Evolutionary conservation across 768 basidiomycete genomes (phyloP).

Genomic region (Phlebiopsis gigantea): DNA sequence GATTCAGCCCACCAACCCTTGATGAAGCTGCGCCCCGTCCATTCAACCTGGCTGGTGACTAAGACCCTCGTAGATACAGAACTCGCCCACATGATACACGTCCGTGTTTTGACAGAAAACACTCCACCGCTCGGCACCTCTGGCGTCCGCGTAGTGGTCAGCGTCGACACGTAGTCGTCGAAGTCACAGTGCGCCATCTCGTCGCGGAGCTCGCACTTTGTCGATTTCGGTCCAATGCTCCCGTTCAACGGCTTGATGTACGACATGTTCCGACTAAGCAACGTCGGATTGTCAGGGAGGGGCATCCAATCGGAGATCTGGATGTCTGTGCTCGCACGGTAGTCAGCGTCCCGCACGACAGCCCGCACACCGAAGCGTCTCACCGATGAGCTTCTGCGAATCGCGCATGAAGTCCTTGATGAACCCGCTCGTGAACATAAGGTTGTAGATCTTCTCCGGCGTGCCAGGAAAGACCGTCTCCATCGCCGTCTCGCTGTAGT

Average conservation of each 20-base stretch:
- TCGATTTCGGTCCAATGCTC: constrained; percentile 87
- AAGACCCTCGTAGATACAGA: constrained; percentile 69
- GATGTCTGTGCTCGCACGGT: constrained; percentile 51
- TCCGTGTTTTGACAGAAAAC: constrained; percentile 90
- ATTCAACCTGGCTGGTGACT: constrained; percentile 90
- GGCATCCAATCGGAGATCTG: constrained; percentile 97
- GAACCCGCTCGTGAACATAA: constrained; percentile 95
- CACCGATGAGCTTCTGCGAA: constrained; percentile 87
- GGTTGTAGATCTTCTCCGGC: constrained; percentile 91
- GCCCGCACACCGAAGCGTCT: constrained; percentile 23
- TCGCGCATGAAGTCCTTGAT: constrained; percentile 89
- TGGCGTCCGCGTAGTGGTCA: constrained; percentile 89
- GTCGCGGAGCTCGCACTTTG: constrained; percentile 93
- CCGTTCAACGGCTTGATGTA: constrained; percentile 93
- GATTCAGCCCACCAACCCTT: constrained; percentile 73
- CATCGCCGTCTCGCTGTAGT: constrained; percentile 70
- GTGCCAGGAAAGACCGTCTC: constrained; percentile 81
- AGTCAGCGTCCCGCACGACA: background rate
- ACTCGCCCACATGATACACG: constrained; percentile 94
- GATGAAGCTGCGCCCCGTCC: constrained; percentile 96
- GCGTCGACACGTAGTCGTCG: constrained; percentile 73
- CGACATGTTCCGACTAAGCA: constrained; percentile 84
- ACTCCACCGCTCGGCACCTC: constrained; percentile 94
- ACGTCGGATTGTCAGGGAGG: constrained; percentile 48
- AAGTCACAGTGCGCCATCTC: constrained; percentile 77